These are phyloP conservation scores for Hura crepitans DNA, from an alignment of 441 rosid genomes.

Conservation along the genomic window DNA sequence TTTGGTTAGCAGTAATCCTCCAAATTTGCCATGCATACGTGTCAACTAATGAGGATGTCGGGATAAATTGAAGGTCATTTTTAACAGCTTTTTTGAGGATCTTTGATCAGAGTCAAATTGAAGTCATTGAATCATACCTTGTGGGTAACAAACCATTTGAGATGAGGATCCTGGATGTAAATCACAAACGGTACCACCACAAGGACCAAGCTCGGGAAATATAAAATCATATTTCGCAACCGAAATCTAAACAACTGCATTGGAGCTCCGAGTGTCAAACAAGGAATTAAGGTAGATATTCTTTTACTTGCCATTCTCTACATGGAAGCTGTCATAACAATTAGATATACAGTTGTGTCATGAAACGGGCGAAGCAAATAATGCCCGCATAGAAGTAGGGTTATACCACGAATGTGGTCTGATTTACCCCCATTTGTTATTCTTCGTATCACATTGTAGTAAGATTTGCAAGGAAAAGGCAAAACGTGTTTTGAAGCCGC, in stretches of 20 bases:
- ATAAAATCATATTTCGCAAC: neutral
- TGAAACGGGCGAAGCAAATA: constrained; percentile 29
- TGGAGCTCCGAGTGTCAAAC: constrained; percentile 10
- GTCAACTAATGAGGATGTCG: constrained; percentile 20
- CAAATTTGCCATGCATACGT: constrained; percentile 36
- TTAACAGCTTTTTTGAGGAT: constrained; percentile 1
- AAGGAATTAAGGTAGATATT: neutral
- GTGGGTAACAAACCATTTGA: constrained; percentile 8
- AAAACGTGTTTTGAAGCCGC: no score
- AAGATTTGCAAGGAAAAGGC: neutral
- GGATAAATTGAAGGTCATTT: constrained; percentile 4
- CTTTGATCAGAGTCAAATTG: constrained; percentile 9
- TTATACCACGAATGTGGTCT: constrained; percentile 11
- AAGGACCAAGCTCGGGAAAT: constrained; percentile 3
- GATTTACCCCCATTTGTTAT: constrained; percentile 5
- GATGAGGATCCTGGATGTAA: constrained; percentile 18
- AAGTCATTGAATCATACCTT: constrained; percentile 12
- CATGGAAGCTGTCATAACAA: constrained; percentile 28
- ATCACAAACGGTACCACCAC: constrained; percentile 4
- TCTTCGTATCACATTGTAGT: constrained; percentile 4
- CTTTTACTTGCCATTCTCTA: constrained; percentile 28
- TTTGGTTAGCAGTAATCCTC: constrained; percentile 44
- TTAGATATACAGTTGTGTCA: constrained; percentile 23
- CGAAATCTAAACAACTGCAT: constrained; percentile 12
- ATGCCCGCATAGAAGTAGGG: constrained; percentile 21